These are phyloP conservation scores for Paraphoma chrysanthemicola DNA, from an alignment of 2,329 filamentous ascomycete species.

Conservation along the genomic window DNA sequence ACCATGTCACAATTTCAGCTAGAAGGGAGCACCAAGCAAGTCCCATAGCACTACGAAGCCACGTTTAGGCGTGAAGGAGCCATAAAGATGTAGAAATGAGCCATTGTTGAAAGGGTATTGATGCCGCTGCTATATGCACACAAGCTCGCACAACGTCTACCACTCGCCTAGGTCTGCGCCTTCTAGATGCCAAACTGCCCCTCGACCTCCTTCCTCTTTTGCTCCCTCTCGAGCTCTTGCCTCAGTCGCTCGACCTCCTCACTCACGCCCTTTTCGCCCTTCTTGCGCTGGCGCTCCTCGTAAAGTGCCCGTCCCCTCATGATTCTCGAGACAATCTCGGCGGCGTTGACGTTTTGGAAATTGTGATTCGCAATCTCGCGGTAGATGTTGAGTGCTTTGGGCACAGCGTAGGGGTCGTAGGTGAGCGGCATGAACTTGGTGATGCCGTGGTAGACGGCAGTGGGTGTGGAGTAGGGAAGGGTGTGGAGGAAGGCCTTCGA, in stretches of 20 bases:
- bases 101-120: neutral
- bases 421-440: conserved; percentile 82
- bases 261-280: conserved; percentile 82
- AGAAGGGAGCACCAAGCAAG: no score
- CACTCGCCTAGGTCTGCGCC: neutral
- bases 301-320: conserved; percentile 86
- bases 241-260: conserved; percentile 62
- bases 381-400: conserved; percentile 86
- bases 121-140: neutral
- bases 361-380: conserved; percentile 76
- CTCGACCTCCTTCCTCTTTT: conserved; percentile 48
- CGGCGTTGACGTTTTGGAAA: conserved; percentile 89
- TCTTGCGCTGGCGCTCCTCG: conserved; percentile 88
- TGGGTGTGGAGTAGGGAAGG: conserved; percentile 73
- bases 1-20: no score
- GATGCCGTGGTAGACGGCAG: conserved; percentile 93
- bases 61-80: no score
- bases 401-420: conserved; percentile 70
- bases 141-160: neutral
- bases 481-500: conserved; percentile 76
- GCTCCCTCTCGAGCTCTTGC: conserved; percentile 48
- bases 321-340: conserved; percentile 89
- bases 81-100: no score
- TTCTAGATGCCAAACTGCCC: conserved; percentile 44
- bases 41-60: no score